These are phyloP conservation scores for Plasmodium gonderi DNA, from an alignment of 169 alveolate genomes.

Conservation along the genomic window DNA sequence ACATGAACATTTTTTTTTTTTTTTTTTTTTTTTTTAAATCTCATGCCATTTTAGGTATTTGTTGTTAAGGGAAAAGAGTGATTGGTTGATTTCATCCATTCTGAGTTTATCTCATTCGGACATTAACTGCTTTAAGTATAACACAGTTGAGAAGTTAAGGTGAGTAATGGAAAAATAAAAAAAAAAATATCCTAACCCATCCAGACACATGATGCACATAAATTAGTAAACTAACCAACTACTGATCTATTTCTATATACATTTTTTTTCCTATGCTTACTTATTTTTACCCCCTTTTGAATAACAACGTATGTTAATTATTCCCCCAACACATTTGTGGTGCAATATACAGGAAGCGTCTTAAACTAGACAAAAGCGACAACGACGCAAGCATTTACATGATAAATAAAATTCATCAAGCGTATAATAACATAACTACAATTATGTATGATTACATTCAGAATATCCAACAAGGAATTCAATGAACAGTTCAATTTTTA, in stretches of 20 bases:
- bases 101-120: slow-evolving; percentile 65
- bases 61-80: slow-evolving; percentile 64
- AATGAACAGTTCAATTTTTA: not conserved
- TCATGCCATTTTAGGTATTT: slow-evolving; percentile 58
- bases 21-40: not conserved
- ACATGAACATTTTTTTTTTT: slow-evolving; percentile 69
- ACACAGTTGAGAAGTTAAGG: slow-evolving; percentile 71
- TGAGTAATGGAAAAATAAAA: not conserved
- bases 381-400: slow-evolving; percentile 72
- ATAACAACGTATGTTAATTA: not conserved
- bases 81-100: slow-evolving; percentile 66
- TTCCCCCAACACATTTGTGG: not conserved
- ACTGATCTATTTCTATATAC: too few species aligned
- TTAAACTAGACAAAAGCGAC: slow-evolving; percentile 59
- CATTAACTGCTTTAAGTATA: slow-evolving; percentile 69
- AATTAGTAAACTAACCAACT: too few species aligned
- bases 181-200: not conserved
- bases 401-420: slow-evolving; percentile 72
- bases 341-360: slow-evolving; percentile 55
- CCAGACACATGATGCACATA: not conserved
- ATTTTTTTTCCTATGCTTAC: not conserved
- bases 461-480: slow-evolving; percentile 70
- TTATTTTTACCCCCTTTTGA: not conserved
- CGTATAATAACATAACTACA: slow-evolving; percentile 71
- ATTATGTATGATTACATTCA: slow-evolving; percentile 72